These are phyloP conservation scores for Fusarium begoniae DNA, from an alignment of 2,329 filamentous ascomycete species.

Conservation along the genomic window DNA sequence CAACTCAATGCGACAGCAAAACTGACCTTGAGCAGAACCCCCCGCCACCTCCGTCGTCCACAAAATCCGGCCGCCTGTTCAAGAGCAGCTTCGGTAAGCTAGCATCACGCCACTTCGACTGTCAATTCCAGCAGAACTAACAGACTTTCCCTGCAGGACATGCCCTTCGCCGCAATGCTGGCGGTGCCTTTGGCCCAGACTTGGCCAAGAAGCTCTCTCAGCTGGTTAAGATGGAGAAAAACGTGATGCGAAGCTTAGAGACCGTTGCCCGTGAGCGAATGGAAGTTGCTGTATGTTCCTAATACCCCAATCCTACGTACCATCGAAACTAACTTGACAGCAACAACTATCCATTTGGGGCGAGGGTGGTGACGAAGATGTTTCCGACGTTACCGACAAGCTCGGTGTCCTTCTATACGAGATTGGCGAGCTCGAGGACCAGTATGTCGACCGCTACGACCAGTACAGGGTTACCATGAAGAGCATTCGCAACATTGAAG, in stretches of 20 bases:
- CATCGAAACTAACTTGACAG: slow-evolving; percentile 56
- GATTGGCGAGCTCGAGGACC: slow-evolving; percentile 97
- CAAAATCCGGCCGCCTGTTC: slow-evolving; percentile 90
- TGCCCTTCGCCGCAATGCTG: slow-evolving; percentile 76
- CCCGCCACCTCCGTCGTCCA: slow-evolving; percentile 88
- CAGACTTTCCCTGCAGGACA: slow-evolving; percentile 56
- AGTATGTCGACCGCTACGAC: slow-evolving; percentile 98
- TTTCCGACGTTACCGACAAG: slow-evolving; percentile 99
- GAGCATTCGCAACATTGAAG: slow-evolving; percentile 98
- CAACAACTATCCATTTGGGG: slow-evolving; percentile 99
- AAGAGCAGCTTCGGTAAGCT: slow-evolving; percentile 82
- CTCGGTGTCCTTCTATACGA: slow-evolving; percentile 97
- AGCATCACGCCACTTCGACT: neutral
- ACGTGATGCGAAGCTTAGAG: slow-evolving; percentile 98
- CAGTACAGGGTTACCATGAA: slow-evolving; percentile 99
- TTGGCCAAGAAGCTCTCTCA: slow-evolving; percentile 97
- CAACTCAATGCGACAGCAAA: neutral
- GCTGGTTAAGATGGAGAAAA: slow-evolving; percentile 99
- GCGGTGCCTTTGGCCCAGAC: slow-evolving; percentile 83
- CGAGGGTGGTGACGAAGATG: slow-evolving; percentile 93
- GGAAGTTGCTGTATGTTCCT: slow-evolving; percentile 87
- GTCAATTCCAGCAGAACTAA: slow-evolving; percentile 9
- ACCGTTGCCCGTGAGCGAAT: slow-evolving; percentile 94
- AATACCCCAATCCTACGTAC: too few species aligned
- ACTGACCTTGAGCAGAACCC: slow-evolving; percentile 71